Evolutionary conservation across 495 filamentous ascomycete genomes (phyloP).

Genomic region (Neurospora cerealis): DNA sequence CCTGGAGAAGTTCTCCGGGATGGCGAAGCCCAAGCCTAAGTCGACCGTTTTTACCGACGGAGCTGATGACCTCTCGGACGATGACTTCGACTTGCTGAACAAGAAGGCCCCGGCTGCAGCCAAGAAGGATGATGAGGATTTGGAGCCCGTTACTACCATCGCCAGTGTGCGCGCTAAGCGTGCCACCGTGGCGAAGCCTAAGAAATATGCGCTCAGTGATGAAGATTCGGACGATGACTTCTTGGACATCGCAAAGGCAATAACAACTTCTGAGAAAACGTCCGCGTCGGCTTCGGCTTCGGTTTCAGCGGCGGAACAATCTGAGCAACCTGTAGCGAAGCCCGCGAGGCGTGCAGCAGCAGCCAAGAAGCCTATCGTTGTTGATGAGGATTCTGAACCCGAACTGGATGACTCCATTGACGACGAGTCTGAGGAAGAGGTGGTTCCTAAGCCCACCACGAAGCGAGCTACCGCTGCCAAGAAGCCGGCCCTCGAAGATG

Average conservation of each 20-base stretch:
- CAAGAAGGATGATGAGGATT: constrained; percentile 17
- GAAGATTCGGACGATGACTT: constrained; percentile 35
- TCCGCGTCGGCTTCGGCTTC: constrained; percentile 6
- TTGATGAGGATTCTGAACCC: neutral
- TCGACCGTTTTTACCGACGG: constrained; percentile 11
- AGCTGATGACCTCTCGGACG: constrained; percentile 37
- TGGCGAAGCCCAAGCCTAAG: constrained; percentile 23
- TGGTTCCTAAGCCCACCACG: neutral
- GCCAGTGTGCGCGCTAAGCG: constrained; percentile 29
- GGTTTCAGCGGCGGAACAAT: neutral
- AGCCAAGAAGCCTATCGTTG: neutral
- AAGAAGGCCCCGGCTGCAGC: constrained; percentile 19
- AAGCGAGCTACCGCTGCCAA: constrained; percentile 7
- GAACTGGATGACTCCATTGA: neutral
- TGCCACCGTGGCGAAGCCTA: constrained; percentile 32
- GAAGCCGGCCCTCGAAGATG: neutral
- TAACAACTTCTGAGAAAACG: constrained; percentile 2
- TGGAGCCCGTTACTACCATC: constrained; percentile 16
- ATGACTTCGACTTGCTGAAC: constrained; percentile 39
- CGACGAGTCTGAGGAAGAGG: constrained; percentile 2
- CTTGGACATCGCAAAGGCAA: constrained; percentile 18
- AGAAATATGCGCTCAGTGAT: constrained; percentile 32
- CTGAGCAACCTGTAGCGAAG: neutral
- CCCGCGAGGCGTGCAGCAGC: neutral
- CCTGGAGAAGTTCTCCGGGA: constrained; percentile 32